Evolutionary conservation across 2,329 filamentous ascomycete species (phyloP).

Genomic region (Aspergillus sp.): DNA sequence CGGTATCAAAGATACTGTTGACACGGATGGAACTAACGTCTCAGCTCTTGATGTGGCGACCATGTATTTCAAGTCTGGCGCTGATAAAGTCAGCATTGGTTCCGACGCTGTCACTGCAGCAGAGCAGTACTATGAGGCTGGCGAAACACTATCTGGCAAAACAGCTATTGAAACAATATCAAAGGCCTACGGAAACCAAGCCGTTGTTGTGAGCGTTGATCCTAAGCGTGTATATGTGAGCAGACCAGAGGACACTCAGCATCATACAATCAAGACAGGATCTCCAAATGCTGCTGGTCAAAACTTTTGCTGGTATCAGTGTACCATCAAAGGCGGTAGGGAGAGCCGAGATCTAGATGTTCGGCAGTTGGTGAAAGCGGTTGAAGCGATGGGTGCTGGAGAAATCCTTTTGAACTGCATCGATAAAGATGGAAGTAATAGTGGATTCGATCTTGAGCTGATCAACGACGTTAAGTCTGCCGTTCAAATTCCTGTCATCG

Average conservation of each 20-base stretch:
- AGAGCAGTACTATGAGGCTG: constrained; percentile 77
- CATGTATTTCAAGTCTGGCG: constrained; percentile 95
- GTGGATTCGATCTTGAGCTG: constrained; percentile 89
- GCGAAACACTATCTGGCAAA: constrained; percentile 65
- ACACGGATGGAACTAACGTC: constrained; percentile 81
- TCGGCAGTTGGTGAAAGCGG: constrained; percentile 77
- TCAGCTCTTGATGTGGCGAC: constrained; percentile 88
- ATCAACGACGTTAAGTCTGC: constrained; percentile 83
- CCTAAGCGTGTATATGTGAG: constrained; percentile 84
- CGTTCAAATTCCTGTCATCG: constrained; percentile 89
- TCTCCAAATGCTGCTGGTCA: constrained; percentile 72
- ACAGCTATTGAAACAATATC: constrained; percentile 97
- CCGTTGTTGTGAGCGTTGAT: constrained; percentile 92
- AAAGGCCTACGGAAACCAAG: constrained; percentile 88
- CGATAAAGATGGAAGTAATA: constrained; percentile 91
- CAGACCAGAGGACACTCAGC: constrained; percentile 62
- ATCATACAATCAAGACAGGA: constrained; percentile 69
- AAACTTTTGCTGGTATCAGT: constrained; percentile 89
- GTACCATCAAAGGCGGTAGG: constrained; percentile 91
- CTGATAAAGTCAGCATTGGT: constrained; percentile 96
- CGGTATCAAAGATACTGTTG: constrained; percentile 87
- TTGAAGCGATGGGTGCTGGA: constrained; percentile 92
- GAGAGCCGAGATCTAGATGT: constrained; percentile 95
- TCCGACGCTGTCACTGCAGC: constrained; percentile 91
- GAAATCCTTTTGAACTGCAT: constrained; percentile 97